phyloP scores from a whole-genome alignment of 192 early-diverging fungal genomes.

The Mycoemilia scoparia region DNA sequence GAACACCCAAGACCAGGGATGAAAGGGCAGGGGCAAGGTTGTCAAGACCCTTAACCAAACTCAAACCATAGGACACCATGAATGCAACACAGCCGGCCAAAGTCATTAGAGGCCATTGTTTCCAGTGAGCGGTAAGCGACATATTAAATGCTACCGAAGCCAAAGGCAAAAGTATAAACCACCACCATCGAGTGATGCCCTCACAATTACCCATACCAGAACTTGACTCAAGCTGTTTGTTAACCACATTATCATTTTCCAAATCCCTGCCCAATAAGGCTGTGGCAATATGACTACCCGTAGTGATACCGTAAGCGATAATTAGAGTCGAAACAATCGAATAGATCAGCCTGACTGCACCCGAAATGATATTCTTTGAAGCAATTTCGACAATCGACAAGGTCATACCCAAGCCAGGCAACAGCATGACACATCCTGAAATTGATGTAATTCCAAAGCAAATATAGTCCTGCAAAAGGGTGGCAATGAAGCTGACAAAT shows the following conservation, averaged over 20 bases:
- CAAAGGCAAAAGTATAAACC: slow-evolving; percentile 38
- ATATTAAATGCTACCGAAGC: slow-evolving; percentile 35
- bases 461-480: slow-evolving; percentile 36
- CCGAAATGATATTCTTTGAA: slow-evolving; percentile 72
- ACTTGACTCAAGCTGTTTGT: slow-evolving; percentile 5
- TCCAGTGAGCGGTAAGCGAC: slow-evolving; percentile 35
- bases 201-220: slow-evolving; percentile 15
- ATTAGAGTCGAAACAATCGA: slow-evolving; percentile 63
- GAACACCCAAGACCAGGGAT: slow-evolving; percentile 61
- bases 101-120: slow-evolving; percentile 58
- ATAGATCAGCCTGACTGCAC: slow-evolving; percentile 64
- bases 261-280: slow-evolving; percentile 31
- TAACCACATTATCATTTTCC: slow-evolving; percentile 3
- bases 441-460: slow-evolving; percentile 44
- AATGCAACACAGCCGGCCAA: slow-evolving; percentile 49
- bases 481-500: slow-evolving; percentile 38
- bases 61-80: slow-evolving; percentile 43
- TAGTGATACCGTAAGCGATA: slow-evolving; percentile 53
- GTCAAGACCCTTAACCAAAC: slow-evolving; percentile 28
- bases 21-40: slow-evolving; percentile 43
- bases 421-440: slow-evolving; percentile 37
- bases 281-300: slow-evolving; percentile 39
- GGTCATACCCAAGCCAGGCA: slow-evolving; percentile 65
- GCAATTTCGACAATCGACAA: slow-evolving; percentile 72
- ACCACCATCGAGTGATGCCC: slow-evolving; percentile 27